phyloP scores from a whole-genome alignment of 805 yeast genomes.

The Ogataea trehalophila region DNA sequence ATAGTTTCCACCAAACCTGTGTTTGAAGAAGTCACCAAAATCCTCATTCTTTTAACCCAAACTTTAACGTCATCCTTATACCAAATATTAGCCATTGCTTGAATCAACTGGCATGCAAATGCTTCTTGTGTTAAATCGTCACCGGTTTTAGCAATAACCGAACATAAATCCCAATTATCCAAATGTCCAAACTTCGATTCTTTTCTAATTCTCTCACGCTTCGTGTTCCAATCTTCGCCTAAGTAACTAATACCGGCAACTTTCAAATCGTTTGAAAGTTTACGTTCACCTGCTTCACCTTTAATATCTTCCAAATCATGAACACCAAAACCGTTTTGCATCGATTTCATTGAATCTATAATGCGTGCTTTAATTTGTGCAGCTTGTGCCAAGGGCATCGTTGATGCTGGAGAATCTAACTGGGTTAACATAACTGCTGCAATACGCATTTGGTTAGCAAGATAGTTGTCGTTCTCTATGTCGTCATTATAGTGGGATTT shows the following conservation, averaged over 20 bases:
- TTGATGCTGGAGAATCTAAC: slow-evolving; percentile 55
- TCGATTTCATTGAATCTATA: slow-evolving; percentile 67
- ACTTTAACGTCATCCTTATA: slow-evolving; percentile 58
- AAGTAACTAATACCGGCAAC: slow-evolving; percentile 69
- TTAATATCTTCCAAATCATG: slow-evolving; percentile 45
- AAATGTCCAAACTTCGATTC: slow-evolving; percentile 79
- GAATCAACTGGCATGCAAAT: slow-evolving; percentile 91
- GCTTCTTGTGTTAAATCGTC: slow-evolving; percentile 96
- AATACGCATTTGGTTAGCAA: slow-evolving; percentile 91
- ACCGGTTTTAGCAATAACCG: slow-evolving; percentile 95
- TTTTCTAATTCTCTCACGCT: slow-evolving; percentile 73
- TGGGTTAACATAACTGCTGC: slow-evolving; percentile 95
- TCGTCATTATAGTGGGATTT: slow-evolving; percentile 21
- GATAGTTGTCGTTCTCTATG: slow-evolving; percentile 36
- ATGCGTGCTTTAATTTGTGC: slow-evolving; percentile 63
- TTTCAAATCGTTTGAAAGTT: slow-evolving; percentile 86
- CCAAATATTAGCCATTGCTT: slow-evolving; percentile 86
- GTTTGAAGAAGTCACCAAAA: slow-evolving; percentile 82
- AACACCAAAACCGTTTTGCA: slow-evolving; percentile 62
- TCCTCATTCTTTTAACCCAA: slow-evolving; percentile 94
- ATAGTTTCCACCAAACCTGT: slow-evolving; percentile 95
- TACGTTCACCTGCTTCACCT: slow-evolving; percentile 85
- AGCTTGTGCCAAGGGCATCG: slow-evolving; percentile 55
- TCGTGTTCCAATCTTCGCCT: slow-evolving; percentile 91
- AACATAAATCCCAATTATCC: slow-evolving; percentile 90